Base-by-base conservation (phyloP, 2,329 filamentous ascomycete genomes). In the Gnomoniopsis smithogilvyi region DNA sequence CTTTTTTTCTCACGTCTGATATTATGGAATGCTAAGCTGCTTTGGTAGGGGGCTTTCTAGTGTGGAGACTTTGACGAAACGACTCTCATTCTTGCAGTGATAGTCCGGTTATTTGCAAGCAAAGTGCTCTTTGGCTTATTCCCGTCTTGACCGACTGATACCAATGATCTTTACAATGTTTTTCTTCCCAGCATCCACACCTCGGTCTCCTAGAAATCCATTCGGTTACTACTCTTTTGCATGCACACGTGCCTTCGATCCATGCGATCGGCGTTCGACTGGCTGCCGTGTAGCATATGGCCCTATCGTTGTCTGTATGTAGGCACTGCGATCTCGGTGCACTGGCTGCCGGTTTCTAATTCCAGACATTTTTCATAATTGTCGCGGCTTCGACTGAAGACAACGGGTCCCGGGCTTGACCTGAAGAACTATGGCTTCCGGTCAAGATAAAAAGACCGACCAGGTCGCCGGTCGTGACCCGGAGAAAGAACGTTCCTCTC, bases 371-470 rank as follows among this genome's bases (percentile, higher is more conserved):
- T n/a, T 26, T 33, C 38, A 34, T 34, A 43, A 49, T 54, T 54
- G 41, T 52, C 19, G 41, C 54, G 58, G 58, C 49, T 41, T 8
- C 12, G 36, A 8, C 30, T 43, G 14, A 49, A 43, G 17, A 19
- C 12, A 41, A 19, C 47, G n/a, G 26, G 26, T n/a, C 54, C n/a
- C 54, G 49, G 46, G 34, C 6, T 38, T 33, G 12, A 41, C 43
- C 24, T n/a, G n/a, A 22, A 48, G n/a, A 24, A 47, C 34, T 17
- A 61, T 61, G 56, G 33, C 58, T 50, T 14, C 47, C 48, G 55
- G 45, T 41, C 51, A 53, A 51, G 59, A 59, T 34, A 48, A 41
- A 22, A 56, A 24, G 11, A 43, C 55, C 41, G 52, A 56, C 56
- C 38, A 41, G 34, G 49, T 43, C 48, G 52, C 50, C 30, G 45